Base-by-base conservation (phyloP, 352 stramenopile species). In the Globisporangium emineosum region DNA sequence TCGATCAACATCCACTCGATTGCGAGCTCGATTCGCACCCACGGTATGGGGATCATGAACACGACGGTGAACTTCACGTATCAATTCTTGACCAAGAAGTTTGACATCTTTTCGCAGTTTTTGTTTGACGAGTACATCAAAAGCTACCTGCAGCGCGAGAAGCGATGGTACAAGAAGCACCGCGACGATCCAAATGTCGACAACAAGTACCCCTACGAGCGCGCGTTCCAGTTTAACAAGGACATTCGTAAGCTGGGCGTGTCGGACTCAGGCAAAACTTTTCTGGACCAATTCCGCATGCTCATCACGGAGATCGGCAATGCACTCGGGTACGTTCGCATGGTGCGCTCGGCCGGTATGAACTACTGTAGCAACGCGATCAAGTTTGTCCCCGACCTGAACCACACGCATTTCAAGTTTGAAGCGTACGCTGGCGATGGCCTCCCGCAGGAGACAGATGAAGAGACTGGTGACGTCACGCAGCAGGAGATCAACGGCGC, bases 21-120 rank as follows among this genome's bases (percentile, higher is more conserved):
- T 58, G 77, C 87, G 17, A 91, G 83, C 57, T 97, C 88, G 5
- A 91, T 98, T 49, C 84, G 88, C 23, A 97, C 96, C n/a, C 96
- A 98, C 65, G 96, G 96, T 60, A 94, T 98, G 78, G 96, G 96
- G 37, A 97, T 98, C 67, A 86, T 98, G 71, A 98, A 97, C 72
- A 98, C 91, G 13, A 96, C 93, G 2, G 93, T 98, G 25, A 98
- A 98, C 76, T 97, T 97, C 60, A 97, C 92, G 62, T 98, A 98
- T 69, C 91, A 98, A 72, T 97, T 97, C 64, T 75, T 98, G 62
- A 89, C 86, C 7, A 91, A 95, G 57, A 96, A 97, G 65, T 93
- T 94, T 43, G 85, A 94, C 65, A 93, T 95, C 55, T 95, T 96
- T 43, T 94, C 86, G 40, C 86, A 97, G 64, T 98, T 98, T 54